Percentiles rank a stretch among this genome's conserved stretches.
phyloP scores from a whole-genome alignment of 2,329 filamentous ascomycete genomes.

The Pyrenophora teres region DNA sequence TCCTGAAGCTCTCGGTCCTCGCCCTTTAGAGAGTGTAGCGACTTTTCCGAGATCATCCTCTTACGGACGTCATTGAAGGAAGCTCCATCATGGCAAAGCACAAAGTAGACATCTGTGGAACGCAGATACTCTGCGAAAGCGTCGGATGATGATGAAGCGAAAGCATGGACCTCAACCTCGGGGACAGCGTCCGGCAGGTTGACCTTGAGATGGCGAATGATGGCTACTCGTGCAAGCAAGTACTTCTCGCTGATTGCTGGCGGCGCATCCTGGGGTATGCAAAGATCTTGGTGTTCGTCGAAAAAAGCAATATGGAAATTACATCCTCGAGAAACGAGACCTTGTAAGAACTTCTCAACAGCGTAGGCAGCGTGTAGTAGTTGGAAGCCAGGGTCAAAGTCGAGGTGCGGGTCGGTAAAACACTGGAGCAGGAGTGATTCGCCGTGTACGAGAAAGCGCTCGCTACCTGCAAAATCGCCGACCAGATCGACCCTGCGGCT shows the following conservation, averaged over 20 bases:
- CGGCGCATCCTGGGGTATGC: conserved; percentile 55
- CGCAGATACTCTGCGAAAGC: conserved; percentile 63
- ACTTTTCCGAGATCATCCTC: conserved; percentile 22
- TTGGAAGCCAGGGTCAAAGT: conserved; percentile 70
- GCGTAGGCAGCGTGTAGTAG: conserved; percentile 72
- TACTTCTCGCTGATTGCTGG: conserved; percentile 56
- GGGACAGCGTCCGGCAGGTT: conserved; percentile 49
- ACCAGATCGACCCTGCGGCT: conserved; percentile 58
- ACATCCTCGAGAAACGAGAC: conserved; percentile 66
- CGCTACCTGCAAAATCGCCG: conserved; percentile 75
- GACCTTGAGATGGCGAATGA: conserved; percentile 66
- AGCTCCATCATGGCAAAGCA: conserved; percentile 70
- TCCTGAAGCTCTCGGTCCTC: conserved; percentile 22
- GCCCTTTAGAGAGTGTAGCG: conserved; percentile 24
- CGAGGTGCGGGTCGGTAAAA: conserved; percentile 65
- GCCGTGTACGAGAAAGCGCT: conserved; percentile 74
- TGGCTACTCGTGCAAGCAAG: conserved; percentile 63
- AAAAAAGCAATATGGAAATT: conserved; percentile 76
- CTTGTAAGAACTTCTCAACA: conserved; percentile 67
- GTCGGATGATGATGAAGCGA: conserved; percentile 54
- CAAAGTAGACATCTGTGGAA: conserved; percentile 63
- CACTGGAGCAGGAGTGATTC: conserved; percentile 71
- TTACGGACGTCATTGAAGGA: conserved; percentile 30
- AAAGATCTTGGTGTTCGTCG: conserved; percentile 59
- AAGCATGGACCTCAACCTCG: conserved; percentile 53